phyloP scores from a whole-genome alignment of 176 grass and related monocot species.

The Bothriochloa decipiens region DNA sequence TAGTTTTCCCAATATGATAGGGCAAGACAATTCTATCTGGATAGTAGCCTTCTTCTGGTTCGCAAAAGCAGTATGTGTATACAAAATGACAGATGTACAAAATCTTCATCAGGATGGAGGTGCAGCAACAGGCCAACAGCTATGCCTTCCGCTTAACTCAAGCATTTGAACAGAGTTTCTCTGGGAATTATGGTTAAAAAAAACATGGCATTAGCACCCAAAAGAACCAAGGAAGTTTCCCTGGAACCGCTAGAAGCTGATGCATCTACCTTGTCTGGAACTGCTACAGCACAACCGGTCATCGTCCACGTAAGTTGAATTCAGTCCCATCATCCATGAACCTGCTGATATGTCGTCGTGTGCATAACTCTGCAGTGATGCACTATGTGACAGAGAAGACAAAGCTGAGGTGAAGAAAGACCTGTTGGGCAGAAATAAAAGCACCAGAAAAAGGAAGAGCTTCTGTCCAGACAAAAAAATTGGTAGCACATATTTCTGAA shows the following conservation, averaged over 20 bases:
- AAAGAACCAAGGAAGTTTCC: background rate
- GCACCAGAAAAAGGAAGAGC: background rate
- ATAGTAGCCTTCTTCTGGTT: background rate
- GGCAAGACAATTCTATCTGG: background rate
- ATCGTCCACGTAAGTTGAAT: constrained; percentile 86
- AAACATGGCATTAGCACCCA: constrained; percentile 16
- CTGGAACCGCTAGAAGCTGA: background rate
- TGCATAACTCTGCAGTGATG: constrained; percentile 80
- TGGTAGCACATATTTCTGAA: background rate
- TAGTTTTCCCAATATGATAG: too few species aligned
- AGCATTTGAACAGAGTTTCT: constrained; percentile 59
- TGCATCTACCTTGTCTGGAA: constrained; percentile 73
- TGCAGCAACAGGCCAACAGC: background rate
- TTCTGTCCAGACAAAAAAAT: background rate
- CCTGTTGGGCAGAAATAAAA: constrained; percentile 14
- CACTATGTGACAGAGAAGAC: constrained; percentile 44
- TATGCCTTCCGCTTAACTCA: constrained; percentile 25
- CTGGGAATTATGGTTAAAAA: constrained; percentile 17
- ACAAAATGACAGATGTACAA: constrained; percentile 32
- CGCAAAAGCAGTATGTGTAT: constrained; percentile 22
- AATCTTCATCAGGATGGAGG: background rate
- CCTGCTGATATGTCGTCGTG: constrained; percentile 90
- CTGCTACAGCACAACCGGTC: constrained; percentile 81
- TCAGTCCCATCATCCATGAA: constrained; percentile 95
- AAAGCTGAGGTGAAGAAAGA: background rate